These are phyloP conservation scores for Cutaneotrichosporon cavernicola DNA, from an alignment of 1,284 basidiomycete species.

Conservation along the genomic window DNA sequence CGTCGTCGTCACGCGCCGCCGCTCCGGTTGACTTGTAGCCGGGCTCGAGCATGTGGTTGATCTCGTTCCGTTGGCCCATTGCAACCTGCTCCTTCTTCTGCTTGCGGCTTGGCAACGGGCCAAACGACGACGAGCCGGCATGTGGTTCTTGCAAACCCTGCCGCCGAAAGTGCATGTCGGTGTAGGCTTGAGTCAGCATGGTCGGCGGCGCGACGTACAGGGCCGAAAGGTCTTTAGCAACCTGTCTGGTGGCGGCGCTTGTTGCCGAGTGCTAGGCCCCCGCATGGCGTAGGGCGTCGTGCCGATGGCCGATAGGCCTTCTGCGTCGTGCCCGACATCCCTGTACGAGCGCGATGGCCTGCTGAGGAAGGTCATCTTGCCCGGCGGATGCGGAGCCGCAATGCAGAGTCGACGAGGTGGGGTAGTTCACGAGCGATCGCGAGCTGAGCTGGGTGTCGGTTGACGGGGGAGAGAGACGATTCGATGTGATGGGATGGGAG, in stretches of 20 bases:
- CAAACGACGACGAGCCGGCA: constrained; percentile 40
- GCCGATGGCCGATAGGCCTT: constrained; percentile 37
- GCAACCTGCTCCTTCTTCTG: constrained; percentile 37
- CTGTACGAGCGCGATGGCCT: constrained; percentile 49
- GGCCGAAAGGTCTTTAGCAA: constrained; percentile 49
- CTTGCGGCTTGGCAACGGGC: constrained; percentile 30
- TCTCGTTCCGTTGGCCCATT: constrained; percentile 44
- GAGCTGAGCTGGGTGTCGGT: neutral
- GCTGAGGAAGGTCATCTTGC: constrained; percentile 29
- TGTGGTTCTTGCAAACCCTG: constrained; percentile 43
- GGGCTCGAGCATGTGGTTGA: constrained; percentile 49
- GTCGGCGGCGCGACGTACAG: constrained; percentile 31
- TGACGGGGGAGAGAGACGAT: neutral
- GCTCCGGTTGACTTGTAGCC: constrained; percentile 36
- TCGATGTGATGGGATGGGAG: neutral
- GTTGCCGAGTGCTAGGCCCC: constrained; percentile 3
- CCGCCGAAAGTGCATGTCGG: constrained; percentile 43
- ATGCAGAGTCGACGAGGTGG: neutral
- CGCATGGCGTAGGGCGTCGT: constrained; percentile 26
- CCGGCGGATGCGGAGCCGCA: constrained; percentile 4
- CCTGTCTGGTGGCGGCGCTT: constrained; percentile 21
- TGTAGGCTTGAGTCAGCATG: constrained; percentile 21
- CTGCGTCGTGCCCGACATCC: constrained; percentile 40
- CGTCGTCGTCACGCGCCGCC: constrained; percentile 26
- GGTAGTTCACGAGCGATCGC: neutral